Percentiles rank a stretch among this genome's conserved stretches.
Evolutionary conservation across 345 rosid genomes (phyloP).

Genomic region (Bruguiera parviflora): DNA sequence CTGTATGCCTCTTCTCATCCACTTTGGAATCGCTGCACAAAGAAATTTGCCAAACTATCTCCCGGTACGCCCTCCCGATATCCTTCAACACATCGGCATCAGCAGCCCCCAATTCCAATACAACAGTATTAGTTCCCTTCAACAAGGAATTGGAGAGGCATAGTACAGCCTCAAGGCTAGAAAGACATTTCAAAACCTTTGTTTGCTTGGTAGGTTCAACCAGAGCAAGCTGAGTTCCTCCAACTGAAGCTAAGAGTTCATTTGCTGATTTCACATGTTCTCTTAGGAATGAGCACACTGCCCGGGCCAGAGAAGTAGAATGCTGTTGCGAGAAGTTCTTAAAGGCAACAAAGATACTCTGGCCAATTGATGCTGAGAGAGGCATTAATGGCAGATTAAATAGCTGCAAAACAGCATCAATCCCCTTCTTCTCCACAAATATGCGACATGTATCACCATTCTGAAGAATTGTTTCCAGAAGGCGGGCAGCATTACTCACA

Average conservation of each 20-base stretch:
- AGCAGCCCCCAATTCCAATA: conserved; percentile 74
- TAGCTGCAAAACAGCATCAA: conserved; percentile 75
- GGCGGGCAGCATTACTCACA: conserved; percentile 74
- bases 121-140: conserved; percentile 70
- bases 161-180: conserved; percentile 72
- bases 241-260: conserved; percentile 48
- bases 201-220: conserved; percentile 52
- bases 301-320: conserved; percentile 71
- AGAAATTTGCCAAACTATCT: conserved; percentile 85
- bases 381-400: conserved; percentile 82
- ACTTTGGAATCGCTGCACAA: conserved; percentile 63
- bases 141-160: conserved; percentile 75
- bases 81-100: conserved; percentile 91
- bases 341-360: conserved; percentile 77
- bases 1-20: conserved; percentile 57
- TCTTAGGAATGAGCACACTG: conserved; percentile 75
- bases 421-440: conserved; percentile 93
- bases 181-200: conserved; percentile 62
- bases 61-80: conserved; percentile 70
- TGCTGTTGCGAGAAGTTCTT: conserved; percentile 94
- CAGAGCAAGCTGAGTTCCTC: conserved; percentile 57
- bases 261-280: conserved; percentile 65
- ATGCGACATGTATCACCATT: conserved; percentile 88
- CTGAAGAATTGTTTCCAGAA: conserved; percentile 92
- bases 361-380: conserved; percentile 69